phyloP scores from a whole-genome alignment of 192 early-diverging fungal genomes.

The Coemansia interrupta region DNA sequence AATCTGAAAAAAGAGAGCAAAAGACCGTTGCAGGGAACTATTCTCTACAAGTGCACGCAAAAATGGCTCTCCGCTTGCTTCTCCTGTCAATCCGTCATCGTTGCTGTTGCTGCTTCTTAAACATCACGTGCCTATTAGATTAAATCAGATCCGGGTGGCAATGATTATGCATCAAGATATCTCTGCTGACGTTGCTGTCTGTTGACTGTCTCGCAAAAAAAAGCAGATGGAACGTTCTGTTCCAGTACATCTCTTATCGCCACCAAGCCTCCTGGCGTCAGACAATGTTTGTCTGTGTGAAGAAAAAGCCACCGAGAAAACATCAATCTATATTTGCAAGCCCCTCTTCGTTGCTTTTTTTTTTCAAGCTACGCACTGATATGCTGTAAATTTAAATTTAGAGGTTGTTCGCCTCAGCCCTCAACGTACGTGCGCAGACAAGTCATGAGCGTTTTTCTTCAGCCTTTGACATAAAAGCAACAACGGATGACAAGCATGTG shows the following conservation, averaged over 20 bases:
- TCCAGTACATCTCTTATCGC: not conserved
- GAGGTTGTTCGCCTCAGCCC: too few species aligned
- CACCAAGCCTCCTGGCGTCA: not conserved
- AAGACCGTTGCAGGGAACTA: not conserved
- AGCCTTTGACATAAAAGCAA: not conserved
- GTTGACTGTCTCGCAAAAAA: not conserved
- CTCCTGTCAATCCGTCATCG: too few species aligned
- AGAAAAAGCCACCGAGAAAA: not conserved
- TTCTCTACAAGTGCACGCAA: too few species aligned
- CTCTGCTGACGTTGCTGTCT: not conserved
- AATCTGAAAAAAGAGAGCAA: not conserved
- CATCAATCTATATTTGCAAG: too few species aligned
- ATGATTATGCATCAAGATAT: not conserved
- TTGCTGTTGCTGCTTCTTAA: too few species aligned
- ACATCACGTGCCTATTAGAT: too few species aligned
- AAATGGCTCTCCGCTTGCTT: too few species aligned
- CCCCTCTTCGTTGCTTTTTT: not conserved
- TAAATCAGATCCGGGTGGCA: too few species aligned
- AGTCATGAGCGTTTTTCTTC: not conserved
- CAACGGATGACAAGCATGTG: not conserved
- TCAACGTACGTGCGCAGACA: too few species aligned
- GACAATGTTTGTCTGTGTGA: not conserved
- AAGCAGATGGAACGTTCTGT: conserved; percentile 16
- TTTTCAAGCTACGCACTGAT: not conserved
- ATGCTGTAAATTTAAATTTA: not conserved